Conservation (phyloP, 202 grass and related monocot genomes). For the Panicum virgatum region DNA sequence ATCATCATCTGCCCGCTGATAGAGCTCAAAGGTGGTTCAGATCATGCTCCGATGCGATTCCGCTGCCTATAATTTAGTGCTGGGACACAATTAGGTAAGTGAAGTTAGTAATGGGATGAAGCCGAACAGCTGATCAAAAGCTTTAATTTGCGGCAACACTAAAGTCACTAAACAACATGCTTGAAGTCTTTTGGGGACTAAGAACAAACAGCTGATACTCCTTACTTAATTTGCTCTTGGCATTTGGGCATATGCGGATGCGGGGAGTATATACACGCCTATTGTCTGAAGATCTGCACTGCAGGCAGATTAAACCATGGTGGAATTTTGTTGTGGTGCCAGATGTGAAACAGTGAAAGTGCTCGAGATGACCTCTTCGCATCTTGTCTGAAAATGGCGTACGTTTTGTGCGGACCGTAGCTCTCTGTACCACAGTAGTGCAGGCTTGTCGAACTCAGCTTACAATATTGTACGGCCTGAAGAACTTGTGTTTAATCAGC, state of each 20-base stretch:
- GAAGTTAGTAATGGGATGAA: not conserved
- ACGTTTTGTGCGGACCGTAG: too few relatives aligned
- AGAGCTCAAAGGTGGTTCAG: constrained; percentile 6
- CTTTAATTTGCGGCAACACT: not conserved
- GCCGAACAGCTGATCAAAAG: not conserved
- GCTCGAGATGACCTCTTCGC: not conserved
- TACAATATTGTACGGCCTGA: not conserved
- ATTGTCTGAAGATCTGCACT: not conserved
- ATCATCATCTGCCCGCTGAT: constrained; percentile 12
- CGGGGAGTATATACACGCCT: not conserved
- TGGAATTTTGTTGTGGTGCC: not conserved
- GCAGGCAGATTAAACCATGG: not conserved
- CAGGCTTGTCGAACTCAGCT: not conserved
- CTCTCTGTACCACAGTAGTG: not conserved
- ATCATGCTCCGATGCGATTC: not conserved
- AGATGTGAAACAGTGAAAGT: not conserved
- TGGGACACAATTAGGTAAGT: not conserved
- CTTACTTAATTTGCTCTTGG: not conserved
- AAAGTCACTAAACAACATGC: not conserved
- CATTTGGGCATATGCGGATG: constrained; percentile 7
- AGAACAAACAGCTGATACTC: too few relatives aligned
- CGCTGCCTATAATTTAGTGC: constrained; percentile 27
- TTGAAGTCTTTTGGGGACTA: not conserved
- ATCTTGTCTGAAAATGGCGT: too few relatives aligned
- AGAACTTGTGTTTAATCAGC: not conserved